Base-by-base conservation (phyloP, 2,329 filamentous ascomycete genomes). In the Dothiorella sarmentorum region DNA sequence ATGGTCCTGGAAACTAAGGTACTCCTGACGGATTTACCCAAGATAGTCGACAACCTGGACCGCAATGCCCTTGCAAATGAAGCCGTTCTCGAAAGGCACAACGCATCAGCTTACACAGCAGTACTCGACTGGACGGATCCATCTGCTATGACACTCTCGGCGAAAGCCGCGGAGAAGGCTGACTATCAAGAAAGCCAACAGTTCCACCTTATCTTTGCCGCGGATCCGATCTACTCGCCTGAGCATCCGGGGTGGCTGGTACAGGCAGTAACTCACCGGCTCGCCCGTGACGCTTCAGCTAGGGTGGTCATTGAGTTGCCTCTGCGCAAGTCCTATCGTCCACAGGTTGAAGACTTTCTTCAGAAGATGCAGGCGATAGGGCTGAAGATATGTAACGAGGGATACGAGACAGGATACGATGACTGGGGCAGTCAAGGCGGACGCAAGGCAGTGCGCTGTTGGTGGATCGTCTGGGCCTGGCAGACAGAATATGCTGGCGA, bases 181-280 rank as follows among this genome's bases (percentile, higher is more conserved):
- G 35, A 58, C 44, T 42, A 52, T 27, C 26, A 43, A 37, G 44
- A 33, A 11, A 29, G 33, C 42, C 42, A 24, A n/a, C 29, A 27
- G 15, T 80, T 79, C 62, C 69, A 72, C 11, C 76, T 96, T 57
- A 85, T 97, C 42, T 80, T 99, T 2, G 90, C 85, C 2, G 91
- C 93, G 2, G 94, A 99, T 71, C 84, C 90, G 0, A 77, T 99
- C 18, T 97, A 97, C 73, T 91, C 92, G 44, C 82, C 91, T 49
- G 82, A 89, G 3, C 94, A 97, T 68, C 91, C 93, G 0, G 74
- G 72, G 3, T 83, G 94, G 67, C 81, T 97, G 20, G 85, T 86
- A 0, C 78, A 85, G 13, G 86, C 89, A 13, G 85, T 97, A 43
- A 74, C 79, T 9, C 75, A 81, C 37, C 90, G 91, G 74, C 78